phyloP scores from a whole-genome alignment of 768 basidiomycete species.

The Paxillus ammoniavirescens region DNA sequence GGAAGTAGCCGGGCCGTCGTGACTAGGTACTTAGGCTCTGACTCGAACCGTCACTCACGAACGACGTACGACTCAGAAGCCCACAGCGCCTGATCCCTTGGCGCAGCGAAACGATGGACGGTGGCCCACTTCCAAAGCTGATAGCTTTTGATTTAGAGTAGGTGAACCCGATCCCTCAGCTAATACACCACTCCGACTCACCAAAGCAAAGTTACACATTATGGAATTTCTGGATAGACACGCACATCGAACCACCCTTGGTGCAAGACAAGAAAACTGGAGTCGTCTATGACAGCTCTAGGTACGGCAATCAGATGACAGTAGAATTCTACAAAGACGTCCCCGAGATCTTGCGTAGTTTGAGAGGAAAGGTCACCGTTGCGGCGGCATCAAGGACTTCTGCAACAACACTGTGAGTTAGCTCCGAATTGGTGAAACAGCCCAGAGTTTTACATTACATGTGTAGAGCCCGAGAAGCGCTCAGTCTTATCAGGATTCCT shows the following conservation, averaged over 20 bases:
- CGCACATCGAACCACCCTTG: slow-evolving; percentile 63
- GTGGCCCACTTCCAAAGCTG: slow-evolving; percentile 51
- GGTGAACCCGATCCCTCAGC: slow-evolving; percentile 20
- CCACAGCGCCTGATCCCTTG: not conserved
- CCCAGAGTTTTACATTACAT: not conserved
- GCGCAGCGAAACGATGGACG: slow-evolving; percentile 13
- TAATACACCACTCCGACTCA: not conserved
- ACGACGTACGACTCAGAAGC: not conserved
- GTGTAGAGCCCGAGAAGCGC: slow-evolving; percentile 69
- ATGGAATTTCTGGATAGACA: slow-evolving; percentile 88
- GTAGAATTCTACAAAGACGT: slow-evolving; percentile 80
- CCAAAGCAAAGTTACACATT: slow-evolving; percentile 65
- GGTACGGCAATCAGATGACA: slow-evolving; percentile 11
- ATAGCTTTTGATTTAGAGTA: slow-evolving; percentile 85
- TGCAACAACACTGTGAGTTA: slow-evolving; percentile 63
- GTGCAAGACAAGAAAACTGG: slow-evolving; percentile 37
- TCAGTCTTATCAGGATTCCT: slow-evolving; percentile 59
- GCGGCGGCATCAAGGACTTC: slow-evolving; percentile 76
- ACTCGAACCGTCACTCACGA: not conserved
- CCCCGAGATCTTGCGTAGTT: slow-evolving; percentile 62
- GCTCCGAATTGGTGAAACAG: not conserved
- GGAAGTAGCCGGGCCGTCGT: no score
- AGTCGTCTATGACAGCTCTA: slow-evolving; percentile 23
- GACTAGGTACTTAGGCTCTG: no score
- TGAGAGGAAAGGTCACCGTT: slow-evolving; percentile 48